Evolutionary conservation across 768 basidiomycete genomes (phyloP).

Genomic region (Lyophyllum atratum): DNA sequence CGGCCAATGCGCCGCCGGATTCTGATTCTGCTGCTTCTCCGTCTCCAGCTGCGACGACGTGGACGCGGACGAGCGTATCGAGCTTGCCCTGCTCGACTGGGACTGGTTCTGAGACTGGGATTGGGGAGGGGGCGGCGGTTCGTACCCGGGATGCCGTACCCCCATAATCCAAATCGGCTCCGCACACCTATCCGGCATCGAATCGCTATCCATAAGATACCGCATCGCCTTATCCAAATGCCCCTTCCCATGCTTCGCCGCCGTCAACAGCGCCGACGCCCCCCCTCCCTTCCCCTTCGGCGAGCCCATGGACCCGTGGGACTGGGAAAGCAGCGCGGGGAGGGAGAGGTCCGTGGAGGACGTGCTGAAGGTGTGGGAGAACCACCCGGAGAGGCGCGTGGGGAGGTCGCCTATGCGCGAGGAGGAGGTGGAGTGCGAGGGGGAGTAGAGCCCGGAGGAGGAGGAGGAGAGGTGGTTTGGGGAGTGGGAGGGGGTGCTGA

Average conservation of each 20-base stretch:
- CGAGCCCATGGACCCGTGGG: constrained; percentile 23
- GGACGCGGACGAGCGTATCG: constrained; percentile 45
- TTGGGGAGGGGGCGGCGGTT: constrained; percentile 42
- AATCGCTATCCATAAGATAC: constrained; percentile 89
- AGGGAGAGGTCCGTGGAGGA: constrained; percentile 75
- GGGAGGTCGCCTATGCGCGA: constrained; percentile 70
- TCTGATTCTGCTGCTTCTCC: constrained; percentile 30
- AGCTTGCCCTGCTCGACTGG: too few species aligned
- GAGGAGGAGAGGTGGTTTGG: constrained; percentile 47
- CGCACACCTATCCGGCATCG: constrained; percentile 76
- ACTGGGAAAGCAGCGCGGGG: constrained; percentile 38
- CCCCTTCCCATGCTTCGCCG: constrained; percentile 73
- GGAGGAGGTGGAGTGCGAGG: constrained; percentile 43
- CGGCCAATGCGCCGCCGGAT: constrained; percentile 67
- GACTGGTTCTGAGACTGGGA: constrained; percentile 30
- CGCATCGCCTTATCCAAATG: constrained; percentile 84
- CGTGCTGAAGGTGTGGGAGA: constrained; percentile 73
- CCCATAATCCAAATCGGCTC: constrained; percentile 93
- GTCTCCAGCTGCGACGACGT: constrained; percentile 15
- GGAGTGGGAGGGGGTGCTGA: constrained; percentile 27
- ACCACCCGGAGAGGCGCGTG: constrained; percentile 77
- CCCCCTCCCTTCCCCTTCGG: constrained; percentile 32
- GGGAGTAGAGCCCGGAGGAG: constrained; percentile 49
- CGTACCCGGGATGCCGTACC: constrained; percentile 77
- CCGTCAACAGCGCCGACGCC: constrained; percentile 54